Evolutionary conservation across 2,329 filamentous ascomycete genomes (phyloP).

Genomic region (Sporothrix curviconia): DNA sequence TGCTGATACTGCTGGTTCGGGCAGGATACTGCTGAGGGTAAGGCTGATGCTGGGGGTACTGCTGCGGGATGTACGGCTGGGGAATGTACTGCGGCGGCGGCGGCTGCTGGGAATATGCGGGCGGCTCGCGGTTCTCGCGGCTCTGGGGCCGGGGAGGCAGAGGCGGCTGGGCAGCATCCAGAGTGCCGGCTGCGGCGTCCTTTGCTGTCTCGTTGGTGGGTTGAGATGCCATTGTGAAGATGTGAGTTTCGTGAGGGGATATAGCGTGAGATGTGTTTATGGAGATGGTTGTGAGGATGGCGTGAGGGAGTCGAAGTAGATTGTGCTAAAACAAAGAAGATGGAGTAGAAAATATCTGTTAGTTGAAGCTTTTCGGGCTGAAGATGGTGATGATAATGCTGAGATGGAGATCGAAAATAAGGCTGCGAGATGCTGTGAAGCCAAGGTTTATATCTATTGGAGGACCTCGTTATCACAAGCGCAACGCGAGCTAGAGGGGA

Average conservation of each 20-base stretch:
- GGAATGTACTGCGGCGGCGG: background rate
- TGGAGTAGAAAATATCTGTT: background rate
- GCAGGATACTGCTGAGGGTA: background rate
- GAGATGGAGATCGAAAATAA: background rate
- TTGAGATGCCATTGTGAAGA: background rate
- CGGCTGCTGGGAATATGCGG: background rate
- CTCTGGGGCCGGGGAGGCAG: background rate
- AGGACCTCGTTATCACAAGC: no score
- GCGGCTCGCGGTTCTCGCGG: background rate
- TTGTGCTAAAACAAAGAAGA: background rate
- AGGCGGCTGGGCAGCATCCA: background rate
- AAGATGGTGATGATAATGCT: background rate
- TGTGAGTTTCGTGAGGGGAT: no score
- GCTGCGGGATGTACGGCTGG: conserved; percentile 1
- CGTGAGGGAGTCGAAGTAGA: no score
- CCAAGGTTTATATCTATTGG: background rate
- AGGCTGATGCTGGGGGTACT: background rate
- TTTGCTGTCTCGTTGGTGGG: background rate
- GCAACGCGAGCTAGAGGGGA: no score
- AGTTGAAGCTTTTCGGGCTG: background rate
- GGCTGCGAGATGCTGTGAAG: background rate
- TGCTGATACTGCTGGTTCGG: no score
- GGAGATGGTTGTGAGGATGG: background rate
- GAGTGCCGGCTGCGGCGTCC: background rate
- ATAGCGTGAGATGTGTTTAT: no score